Conservation (phyloP, 1,284 basidiomycete species). For the Golubevia pallescens region DNA sequence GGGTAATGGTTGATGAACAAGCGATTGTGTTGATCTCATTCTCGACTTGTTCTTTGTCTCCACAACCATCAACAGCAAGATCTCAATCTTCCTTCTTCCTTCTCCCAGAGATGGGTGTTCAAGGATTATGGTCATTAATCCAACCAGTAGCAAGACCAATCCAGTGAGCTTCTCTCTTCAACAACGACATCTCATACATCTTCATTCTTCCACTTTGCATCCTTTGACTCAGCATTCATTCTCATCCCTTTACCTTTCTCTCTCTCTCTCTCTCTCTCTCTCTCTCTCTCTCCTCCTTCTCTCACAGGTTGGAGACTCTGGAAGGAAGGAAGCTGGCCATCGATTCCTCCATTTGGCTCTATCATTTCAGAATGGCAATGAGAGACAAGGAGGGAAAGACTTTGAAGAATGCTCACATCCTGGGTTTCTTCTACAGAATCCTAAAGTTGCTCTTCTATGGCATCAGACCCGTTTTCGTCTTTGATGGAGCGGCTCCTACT, state of each 20-base stretch:
- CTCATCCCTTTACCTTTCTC: neutral
- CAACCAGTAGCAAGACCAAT: conserved; percentile 63
- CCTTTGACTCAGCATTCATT: neutral
- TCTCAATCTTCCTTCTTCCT: too few relatives aligned
- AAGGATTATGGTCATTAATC: conserved; percentile 63
- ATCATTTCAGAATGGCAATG: conserved; percentile 82
- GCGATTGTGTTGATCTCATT: too few relatives aligned
- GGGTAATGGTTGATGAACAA: too few relatives aligned
- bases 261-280: neutral
- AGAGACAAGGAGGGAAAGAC: conserved; percentile 92
- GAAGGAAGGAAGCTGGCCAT: conserved; percentile 69
- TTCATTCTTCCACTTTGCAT: neutral
- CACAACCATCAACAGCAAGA: too few relatives aligned
- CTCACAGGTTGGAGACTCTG: conserved; percentile 53
- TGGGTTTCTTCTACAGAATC: conserved; percentile 83
- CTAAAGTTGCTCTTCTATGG: conserved; percentile 94
- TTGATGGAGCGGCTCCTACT: conserved; percentile 89
- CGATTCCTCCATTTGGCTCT: conserved; percentile 99
- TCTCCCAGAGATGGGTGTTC: too few relatives aligned
- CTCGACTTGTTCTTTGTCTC: too few relatives aligned
- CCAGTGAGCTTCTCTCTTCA: conserved; percentile 22
- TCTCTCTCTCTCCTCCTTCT: neutral
- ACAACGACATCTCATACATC: neutral
- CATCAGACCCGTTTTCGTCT: conserved; percentile 95
- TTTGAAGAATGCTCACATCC: conserved; percentile 89